phyloP scores from a whole-genome alignment of 257 asterid genomes.

The Solanum chilense region DNA sequence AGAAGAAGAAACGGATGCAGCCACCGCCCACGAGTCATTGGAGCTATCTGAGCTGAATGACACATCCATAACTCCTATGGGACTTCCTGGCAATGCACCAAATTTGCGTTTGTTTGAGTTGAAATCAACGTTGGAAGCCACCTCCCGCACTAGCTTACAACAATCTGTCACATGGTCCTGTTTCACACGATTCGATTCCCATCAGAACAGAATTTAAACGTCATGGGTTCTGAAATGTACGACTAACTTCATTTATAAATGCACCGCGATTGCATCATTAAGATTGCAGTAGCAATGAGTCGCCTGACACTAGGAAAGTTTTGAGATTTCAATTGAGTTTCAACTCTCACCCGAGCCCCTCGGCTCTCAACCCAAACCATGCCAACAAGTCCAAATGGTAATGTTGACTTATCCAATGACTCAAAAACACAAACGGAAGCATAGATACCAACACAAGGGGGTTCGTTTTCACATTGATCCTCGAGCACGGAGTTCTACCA shows the following conservation, averaged over 20 bases:
- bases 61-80: slow-evolving; percentile 55
- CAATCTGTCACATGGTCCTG: slow-evolving; percentile 64
- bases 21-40: slow-evolving; percentile 33
- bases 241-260: not conserved
- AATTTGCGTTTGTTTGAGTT: slow-evolving; percentile 39
- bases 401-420: too few species aligned
- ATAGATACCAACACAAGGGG: not conserved
- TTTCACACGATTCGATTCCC: not conserved
- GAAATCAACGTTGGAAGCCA: slow-evolving; percentile 21
- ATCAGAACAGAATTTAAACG: not conserved
- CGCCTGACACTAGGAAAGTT: not conserved
- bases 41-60: slow-evolving; percentile 47
- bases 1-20: slow-evolving; percentile 43
- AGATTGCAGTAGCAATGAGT: not conserved
- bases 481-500: not conserved
- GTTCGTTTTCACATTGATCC: not conserved
- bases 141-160: slow-evolving; percentile 39
- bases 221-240: not conserved
- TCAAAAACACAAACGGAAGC: not conserved
- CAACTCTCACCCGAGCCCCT: not conserved
- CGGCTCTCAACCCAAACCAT: not conserved
- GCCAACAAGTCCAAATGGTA: not conserved
- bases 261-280: not conserved
- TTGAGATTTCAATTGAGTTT: not conserved
- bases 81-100: slow-evolving; percentile 48